Conservation (phyloP, 305 asterid genomes). For the Vinca major region DNA sequence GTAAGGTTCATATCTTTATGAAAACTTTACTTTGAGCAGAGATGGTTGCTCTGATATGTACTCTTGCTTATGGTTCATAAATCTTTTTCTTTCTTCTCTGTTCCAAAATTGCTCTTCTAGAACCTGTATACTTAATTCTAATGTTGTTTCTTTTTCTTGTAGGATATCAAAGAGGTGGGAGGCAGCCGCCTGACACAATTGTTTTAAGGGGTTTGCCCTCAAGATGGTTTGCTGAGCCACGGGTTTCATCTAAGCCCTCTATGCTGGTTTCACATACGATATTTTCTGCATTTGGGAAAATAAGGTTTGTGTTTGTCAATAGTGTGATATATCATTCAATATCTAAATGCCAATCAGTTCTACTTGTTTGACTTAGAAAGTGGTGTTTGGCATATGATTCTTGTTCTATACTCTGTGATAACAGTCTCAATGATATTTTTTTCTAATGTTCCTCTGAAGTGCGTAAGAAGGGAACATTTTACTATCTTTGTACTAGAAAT, state of each 20-base stretch:
- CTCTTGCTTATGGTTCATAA: not conserved
- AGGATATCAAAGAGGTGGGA: constrained; percentile 56
- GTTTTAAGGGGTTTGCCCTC: constrained; percentile 79
- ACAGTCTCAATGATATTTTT: not conserved
- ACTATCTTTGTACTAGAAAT: not conserved
- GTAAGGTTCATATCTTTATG: not conserved
- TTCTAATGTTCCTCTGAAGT: not conserved
- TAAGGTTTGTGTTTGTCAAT: constrained; percentile 37
- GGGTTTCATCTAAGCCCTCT: constrained; percentile 95
- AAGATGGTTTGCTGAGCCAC: constrained; percentile 93
- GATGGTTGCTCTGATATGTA: not conserved
- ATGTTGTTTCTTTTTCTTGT: not conserved
- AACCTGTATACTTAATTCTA: not conserved
- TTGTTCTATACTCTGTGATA: not conserved
- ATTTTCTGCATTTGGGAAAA: constrained; percentile 74
- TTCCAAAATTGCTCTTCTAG: not conserved
- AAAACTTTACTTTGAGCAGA: not conserved
- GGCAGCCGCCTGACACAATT: constrained; percentile 75
- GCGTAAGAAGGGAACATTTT: not conserved
- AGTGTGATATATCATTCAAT: not conserved
- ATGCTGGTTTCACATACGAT: constrained; percentile 90
- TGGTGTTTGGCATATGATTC: not conserved
- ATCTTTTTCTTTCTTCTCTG: not conserved
- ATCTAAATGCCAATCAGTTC: not conserved
- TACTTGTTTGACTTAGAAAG: not conserved